These are phyloP conservation scores for Phialemoniopsis sp. DNA, from an alignment of 2,329 filamentous ascomycete species.

Conservation along the genomic window DNA sequence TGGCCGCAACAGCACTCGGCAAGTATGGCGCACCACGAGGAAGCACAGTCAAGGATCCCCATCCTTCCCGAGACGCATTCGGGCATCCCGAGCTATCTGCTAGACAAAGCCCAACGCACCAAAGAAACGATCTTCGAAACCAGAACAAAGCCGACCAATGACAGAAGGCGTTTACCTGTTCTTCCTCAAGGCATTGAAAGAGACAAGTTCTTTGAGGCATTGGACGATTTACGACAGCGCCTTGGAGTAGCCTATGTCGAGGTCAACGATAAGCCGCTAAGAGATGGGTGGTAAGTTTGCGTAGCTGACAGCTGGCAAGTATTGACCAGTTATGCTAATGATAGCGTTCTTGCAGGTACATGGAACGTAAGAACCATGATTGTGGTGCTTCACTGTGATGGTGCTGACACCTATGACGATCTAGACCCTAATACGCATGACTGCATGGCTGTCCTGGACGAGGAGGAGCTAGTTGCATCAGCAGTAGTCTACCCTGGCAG, in stretches of 20 bases:
- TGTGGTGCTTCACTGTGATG: no score
- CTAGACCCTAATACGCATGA: constrained; percentile 33
- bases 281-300: constrained; percentile 34
- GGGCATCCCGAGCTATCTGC: constrained; percentile 29
- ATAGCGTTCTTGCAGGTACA: constrained; percentile 15
- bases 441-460: constrained; percentile 34
- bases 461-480: constrained; percentile 40
- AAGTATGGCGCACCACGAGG: constrained; percentile 3
- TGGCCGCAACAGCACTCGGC: no score
- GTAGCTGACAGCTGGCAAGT: constrained; percentile 1
- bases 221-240: constrained; percentile 27
- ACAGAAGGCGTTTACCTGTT: constrained; percentile 22
- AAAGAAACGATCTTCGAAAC: constrained; percentile 27
- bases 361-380: constrained; percentile 24
- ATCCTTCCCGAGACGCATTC: constrained; percentile 30
- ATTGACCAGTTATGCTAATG: neutral
- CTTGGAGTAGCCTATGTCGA: constrained; percentile 32
- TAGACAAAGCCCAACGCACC: constrained; percentile 27
- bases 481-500: constrained; percentile 29
- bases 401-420: constrained; percentile 1
- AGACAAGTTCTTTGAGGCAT: constrained; percentile 21
- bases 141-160: constrained; percentile 21
- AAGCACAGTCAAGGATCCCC: constrained; percentile 22
- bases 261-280: constrained; percentile 32
- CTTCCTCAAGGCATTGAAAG: constrained; percentile 31